Evolutionary conservation across 1,284 basidiomycete genomes (phyloP), one percentile per base, ranked within the genome.

Genomic region (Irpex lacteus): DNA sequence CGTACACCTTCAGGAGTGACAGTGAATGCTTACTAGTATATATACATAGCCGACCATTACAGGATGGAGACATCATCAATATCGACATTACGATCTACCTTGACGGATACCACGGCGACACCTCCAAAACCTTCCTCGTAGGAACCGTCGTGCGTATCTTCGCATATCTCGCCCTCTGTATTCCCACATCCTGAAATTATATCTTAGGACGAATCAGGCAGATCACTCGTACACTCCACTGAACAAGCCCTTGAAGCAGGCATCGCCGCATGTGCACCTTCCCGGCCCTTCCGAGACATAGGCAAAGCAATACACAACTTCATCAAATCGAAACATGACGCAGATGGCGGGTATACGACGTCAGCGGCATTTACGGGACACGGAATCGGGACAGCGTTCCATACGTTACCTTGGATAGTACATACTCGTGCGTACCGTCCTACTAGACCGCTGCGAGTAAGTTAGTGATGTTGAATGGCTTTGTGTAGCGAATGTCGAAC

Each of bases 381-480:
- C 75, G 95, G 96, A 0, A 97, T 98, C 63, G 94, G 95, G 1
- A 82, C 79, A 19, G 82, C 82, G 11, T 98, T 98, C 72, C 96
- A 98, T 74, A 82, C 86, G 15, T 81, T 87, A 26, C 96, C 96
- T 0, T 96, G 91, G 86, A 91, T 98, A 69, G 76, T 90, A 44
- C 95, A 98, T 73, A 78, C 84, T 63, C 68, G 88, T 86, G 66
- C 61, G 84, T 72, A 32, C 1, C 13, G 6, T 6, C 32, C 15
- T 47, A 9, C 11, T 52, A 15, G 32, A 49, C 15, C 7, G 15
- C 9, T 36, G 8, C 19, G 21, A 15, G 11, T 8, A 15, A 0
- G 2, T 32, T 15, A 11, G 1, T 6, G 57, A 44, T 56, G 40
- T n/a, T 65, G 50, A 59, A 47, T 19, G n/a, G 19, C 19, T 54